phyloP scores from a whole-genome alignment of 257 asterid genomes.

The Gentiana straminea region DNA sequence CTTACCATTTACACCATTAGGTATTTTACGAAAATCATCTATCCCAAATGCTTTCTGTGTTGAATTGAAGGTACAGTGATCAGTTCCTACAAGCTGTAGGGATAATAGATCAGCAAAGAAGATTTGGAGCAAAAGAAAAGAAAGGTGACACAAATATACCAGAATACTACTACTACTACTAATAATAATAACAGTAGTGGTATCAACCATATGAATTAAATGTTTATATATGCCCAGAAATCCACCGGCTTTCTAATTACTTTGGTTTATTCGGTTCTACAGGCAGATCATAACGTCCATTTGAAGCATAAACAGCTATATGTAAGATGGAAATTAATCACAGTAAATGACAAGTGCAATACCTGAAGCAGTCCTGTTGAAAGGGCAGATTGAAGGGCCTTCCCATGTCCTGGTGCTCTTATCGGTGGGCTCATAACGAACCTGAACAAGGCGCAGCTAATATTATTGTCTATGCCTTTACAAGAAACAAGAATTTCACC shows the following conservation, averaged over 20 bases:
- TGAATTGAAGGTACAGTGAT: slow-evolving; percentile 89
- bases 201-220: too few species aligned
- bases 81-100: slow-evolving; percentile 94
- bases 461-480: slow-evolving; percentile 1
- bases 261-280: neutral
- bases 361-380: slow-evolving; percentile 86
- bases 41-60: slow-evolving; percentile 80
- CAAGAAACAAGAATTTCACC: neutral
- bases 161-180: too few species aligned
- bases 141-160: too few species aligned
- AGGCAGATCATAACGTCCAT: neutral
- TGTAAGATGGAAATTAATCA: neutral
- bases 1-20: slow-evolving; percentile 93
- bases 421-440: slow-evolving; percentile 97
- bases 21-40: slow-evolving; percentile 87
- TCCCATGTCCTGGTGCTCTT: slow-evolving; percentile 82
- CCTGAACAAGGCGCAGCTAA: slow-evolving; percentile 26
- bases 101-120: slow-evolving; percentile 11
- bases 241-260: too few species aligned
- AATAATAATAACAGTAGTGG: too few species aligned
- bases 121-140: too few species aligned
- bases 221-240: too few species aligned
- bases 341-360: neutral
- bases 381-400: slow-evolving; percentile 97
- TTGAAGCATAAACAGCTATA: neutral